A percentile compares a stretch with the other conserved stretches of the same genome.
Conservation (phyloP, 164 flowering plant species). For the Amborella trichopoda region DNA sequence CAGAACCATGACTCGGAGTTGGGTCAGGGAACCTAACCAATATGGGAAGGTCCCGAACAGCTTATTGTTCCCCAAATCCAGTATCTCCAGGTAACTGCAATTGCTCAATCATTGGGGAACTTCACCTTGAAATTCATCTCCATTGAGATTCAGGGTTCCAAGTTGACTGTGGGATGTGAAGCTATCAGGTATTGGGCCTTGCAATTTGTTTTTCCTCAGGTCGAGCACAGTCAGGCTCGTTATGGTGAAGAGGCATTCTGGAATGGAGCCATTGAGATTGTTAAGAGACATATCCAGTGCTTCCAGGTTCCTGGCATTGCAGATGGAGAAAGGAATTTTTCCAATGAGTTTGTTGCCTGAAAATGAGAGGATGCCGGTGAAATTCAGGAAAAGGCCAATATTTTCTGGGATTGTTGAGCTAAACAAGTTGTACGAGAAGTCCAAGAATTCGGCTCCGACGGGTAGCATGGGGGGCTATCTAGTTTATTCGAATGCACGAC, state of each 20-base stretch:
- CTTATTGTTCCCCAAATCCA: slow-evolving; percentile 33
- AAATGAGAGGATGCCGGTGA: slow-evolving; percentile 20
- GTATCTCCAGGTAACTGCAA: slow-evolving; percentile 31
- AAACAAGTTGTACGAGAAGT: slow-evolving; percentile 34
- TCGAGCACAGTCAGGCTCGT: slow-evolving; percentile 23
- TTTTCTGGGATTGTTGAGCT: slow-evolving; percentile 13
- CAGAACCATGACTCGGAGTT: slow-evolving; percentile 35
- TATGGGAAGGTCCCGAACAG: slow-evolving; percentile 33
- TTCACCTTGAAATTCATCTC: slow-evolving; percentile 25
- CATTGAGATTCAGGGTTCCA: slow-evolving; percentile 26
- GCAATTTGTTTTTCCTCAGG: slow-evolving; percentile 21
- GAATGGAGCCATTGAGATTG: slow-evolving; percentile 25
- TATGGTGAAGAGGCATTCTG: slow-evolving; percentile 18
- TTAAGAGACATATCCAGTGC: slow-evolving; percentile 44
- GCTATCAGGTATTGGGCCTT: slow-evolving; percentile 19
- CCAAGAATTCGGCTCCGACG: slow-evolving; percentile 13
- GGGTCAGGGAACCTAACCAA: slow-evolving; percentile 17
- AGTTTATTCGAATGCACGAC: slow-evolving; percentile 30
- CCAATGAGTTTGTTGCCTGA: slow-evolving; percentile 30
- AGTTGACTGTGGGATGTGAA: slow-evolving; percentile 23
- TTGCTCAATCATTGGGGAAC: slow-evolving; percentile 34
- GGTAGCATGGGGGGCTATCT: slow-evolving; percentile 21
- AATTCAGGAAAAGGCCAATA: slow-evolving; percentile 5
- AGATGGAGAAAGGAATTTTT: slow-evolving; percentile 32
- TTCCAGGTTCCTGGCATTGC: slow-evolving; percentile 20